phyloP scores from a whole-genome alignment of 805 yeast genomes.

The Metschnikowia lunata region DNA sequence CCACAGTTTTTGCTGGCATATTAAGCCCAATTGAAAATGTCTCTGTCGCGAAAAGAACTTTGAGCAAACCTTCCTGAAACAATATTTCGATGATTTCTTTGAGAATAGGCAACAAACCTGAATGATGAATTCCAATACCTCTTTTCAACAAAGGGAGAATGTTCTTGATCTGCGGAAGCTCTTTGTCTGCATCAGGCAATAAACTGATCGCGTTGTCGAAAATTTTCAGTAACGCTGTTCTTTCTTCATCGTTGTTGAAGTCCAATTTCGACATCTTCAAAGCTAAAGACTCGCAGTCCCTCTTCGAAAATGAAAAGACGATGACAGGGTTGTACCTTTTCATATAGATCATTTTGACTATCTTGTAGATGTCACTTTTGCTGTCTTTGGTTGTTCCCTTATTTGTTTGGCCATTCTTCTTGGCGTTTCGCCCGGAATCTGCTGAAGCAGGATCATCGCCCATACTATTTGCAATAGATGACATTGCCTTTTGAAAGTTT shows the following conservation, averaged over 20 bases:
- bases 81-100: conserved; percentile 94
- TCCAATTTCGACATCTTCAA: conserved; percentile 93
- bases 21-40: conserved; percentile 97
- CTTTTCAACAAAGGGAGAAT: conserved; percentile 83
- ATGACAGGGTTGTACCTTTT: conserved; percentile 96
- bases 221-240: conserved; percentile 84
- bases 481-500: conserved; percentile 98
- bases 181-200: conserved; percentile 86
- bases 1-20: conserved; percentile 99
- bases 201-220: conserved; percentile 85
- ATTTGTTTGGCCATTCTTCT: conserved; percentile 73
- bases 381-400: conserved; percentile 82
- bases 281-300: conserved; percentile 94
- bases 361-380: conserved; percentile 86
- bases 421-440: conserved; percentile 45
- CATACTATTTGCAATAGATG: conserved; percentile 72
- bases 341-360: conserved; percentile 96
- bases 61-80: conserved; percentile 93
- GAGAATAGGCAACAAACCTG: conserved; percentile 88
- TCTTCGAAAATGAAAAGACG: conserved; percentile 95
- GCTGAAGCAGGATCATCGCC: conserved; percentile 79
- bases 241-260: conserved; percentile 90
- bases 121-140: conserved; percentile 98
- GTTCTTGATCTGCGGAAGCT: conserved; percentile 90
- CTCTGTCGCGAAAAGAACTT: conserved; percentile 95